Evolutionary conservation across 805 yeast species (phyloP).

Genomic region (Candida ascalaphidarum): DNA sequence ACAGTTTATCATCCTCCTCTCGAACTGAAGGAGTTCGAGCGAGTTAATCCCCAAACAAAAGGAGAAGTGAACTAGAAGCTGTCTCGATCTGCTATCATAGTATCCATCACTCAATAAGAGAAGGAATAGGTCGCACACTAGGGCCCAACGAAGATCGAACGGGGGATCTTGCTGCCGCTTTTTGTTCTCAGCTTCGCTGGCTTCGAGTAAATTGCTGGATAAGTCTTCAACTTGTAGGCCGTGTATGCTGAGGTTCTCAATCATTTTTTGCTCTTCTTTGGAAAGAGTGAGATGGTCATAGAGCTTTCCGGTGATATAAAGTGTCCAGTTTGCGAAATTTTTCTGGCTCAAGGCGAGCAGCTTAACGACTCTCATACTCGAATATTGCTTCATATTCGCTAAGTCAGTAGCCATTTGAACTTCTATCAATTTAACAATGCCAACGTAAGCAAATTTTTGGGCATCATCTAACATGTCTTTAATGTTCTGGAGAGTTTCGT

Average conservation of each 20-base stretch:
- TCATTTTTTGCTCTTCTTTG: conserved; percentile 78
- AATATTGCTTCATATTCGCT: conserved; percentile 46
- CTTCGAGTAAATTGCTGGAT: conserved; percentile 49
- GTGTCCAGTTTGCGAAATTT: conserved; percentile 79
- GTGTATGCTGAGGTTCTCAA: conserved; percentile 76
- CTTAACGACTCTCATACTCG: conserved; percentile 47
- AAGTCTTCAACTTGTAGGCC: conserved; percentile 73
- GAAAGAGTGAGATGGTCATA: conserved; percentile 75
- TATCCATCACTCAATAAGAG: conserved; percentile 72
- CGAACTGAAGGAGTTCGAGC: conserved; percentile 82
- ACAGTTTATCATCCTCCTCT: conserved; percentile 82
- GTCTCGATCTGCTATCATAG: conserved; percentile 84
- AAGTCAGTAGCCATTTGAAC: conserved; percentile 79
- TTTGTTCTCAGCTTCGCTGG: conserved; percentile 12
- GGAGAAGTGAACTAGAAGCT: conserved; percentile 67
- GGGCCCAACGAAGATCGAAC: conserved; percentile 82
- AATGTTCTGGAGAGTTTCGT: conserved; percentile 70
- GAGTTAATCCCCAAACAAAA: conserved; percentile 43
- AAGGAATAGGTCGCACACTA: conserved; percentile 83
- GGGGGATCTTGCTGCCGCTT: conserved; percentile 7
- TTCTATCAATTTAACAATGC: conserved; percentile 65
- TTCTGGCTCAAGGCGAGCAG: conserved; percentile 61
- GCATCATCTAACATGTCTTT: conserved; percentile 71
- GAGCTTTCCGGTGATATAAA: conserved; percentile 57
- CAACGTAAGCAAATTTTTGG: conserved; percentile 89